Conservation (phyloP, 192 early-diverging fungal genomes). For the Funneliformis geosporum region DNA sequence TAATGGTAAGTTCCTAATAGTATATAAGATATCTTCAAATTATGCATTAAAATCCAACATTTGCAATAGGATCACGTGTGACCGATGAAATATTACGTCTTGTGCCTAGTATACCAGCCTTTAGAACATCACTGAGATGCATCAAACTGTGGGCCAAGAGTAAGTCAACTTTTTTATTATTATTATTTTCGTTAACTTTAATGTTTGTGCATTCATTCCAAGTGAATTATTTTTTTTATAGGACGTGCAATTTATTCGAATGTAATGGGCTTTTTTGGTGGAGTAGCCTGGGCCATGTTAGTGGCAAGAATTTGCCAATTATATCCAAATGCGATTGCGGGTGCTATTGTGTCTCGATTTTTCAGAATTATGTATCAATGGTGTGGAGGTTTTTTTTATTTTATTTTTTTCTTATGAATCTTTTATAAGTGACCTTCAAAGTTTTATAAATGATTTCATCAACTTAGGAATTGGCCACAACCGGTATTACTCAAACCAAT, state of each 20-base stretch:
- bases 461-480: conserved; percentile 77
- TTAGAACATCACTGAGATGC: conserved; percentile 88
- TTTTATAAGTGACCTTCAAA: conserved; percentile 1
- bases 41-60: background rate
- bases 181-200: background rate
- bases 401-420: background rate
- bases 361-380: conserved; percentile 87
- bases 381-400: conserved; percentile 38
- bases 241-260: conserved; percentile 91
- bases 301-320: conserved; percentile 94
- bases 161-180: conserved; percentile 17
- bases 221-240: background rate
- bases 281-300: conserved; percentile 98
- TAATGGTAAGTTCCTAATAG: conserved; percentile 62
- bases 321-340: conserved; percentile 92
- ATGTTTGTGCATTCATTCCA: background rate
- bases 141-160: conserved; percentile 97
- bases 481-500: conserved; percentile 88
- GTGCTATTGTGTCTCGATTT: conserved; percentile 83
- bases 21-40: background rate
- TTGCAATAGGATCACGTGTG: conserved; percentile 76
- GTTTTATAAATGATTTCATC: conserved; percentile 33
- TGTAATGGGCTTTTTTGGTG: conserved; percentile 97
- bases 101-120: conserved; percentile 87
- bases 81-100: conserved; percentile 95